These are phyloP conservation scores for Pyricularia grisea DNA, from an alignment of 2,329 filamentous ascomycete species.

Conservation along the genomic window DNA sequence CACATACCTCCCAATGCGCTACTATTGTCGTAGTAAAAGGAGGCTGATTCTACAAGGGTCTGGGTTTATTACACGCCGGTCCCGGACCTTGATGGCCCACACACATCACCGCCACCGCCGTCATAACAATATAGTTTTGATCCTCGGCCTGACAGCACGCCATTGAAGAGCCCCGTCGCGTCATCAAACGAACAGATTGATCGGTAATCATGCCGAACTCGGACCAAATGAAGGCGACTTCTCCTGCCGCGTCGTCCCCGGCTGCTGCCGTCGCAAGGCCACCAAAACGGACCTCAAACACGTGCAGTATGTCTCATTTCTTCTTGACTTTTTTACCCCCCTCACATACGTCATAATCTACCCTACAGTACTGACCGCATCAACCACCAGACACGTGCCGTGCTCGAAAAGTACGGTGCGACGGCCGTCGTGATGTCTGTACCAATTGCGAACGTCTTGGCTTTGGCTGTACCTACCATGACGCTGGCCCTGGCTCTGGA, in stretches of 20 bases:
- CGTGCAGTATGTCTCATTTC: constrained; percentile 24
- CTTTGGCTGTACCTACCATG: constrained; percentile 48
- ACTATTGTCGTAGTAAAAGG: neutral
- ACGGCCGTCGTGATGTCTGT: constrained; percentile 42
- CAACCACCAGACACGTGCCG: constrained; percentile 31
- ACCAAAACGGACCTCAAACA: constrained; percentile 32
- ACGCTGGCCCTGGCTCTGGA: constrained; percentile 19
- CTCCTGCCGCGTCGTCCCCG: constrained; percentile 1
- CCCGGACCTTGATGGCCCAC: neutral
- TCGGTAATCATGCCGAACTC: neutral
- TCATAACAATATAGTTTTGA: neutral
- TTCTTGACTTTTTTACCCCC: neutral
- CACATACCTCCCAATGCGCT: neutral
- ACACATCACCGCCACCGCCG: neutral
- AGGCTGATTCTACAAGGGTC: neutral
- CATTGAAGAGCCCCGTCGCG: neutral
- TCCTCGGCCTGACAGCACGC: neutral
- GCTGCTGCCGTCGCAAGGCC: constrained; percentile 4
- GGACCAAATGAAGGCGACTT: neutral
- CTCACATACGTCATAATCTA: neutral
- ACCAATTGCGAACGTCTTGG: constrained; percentile 50
- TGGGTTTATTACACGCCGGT: neutral
- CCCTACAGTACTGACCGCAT: neutral
- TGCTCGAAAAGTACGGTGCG: constrained; percentile 48
- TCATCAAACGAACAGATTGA: neutral